These are phyloP conservation scores for Trifolium subterraneum DNA, from an alignment of 306 rosid genomes.

Conservation along the genomic window DNA sequence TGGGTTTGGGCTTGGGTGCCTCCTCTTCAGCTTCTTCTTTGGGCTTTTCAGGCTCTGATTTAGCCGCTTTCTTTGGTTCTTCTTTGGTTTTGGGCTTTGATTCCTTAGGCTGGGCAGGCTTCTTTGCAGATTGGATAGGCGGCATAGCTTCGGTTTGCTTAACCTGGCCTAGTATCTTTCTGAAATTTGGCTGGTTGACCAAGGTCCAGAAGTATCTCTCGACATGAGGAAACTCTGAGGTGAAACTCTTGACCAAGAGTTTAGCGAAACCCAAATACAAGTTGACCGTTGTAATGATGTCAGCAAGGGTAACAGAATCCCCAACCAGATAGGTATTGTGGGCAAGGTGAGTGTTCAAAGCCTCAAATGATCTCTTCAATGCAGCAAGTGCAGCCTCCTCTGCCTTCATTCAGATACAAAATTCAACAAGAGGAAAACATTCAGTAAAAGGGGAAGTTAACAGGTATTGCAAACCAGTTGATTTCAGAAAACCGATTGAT, in stretches of 20 bases:
- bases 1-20: conserved; percentile 92
- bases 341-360: conserved; percentile 77
- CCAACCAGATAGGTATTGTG: conserved; percentile 82
- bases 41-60: conserved; percentile 48
- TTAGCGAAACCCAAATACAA: conserved; percentile 51
- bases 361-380: conserved; percentile 68
- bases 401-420: conserved; percentile 51
- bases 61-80: conserved; percentile 65
- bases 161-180: conserved; percentile 72
- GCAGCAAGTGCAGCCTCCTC: conserved; percentile 74
- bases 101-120: conserved; percentile 74
- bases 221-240: conserved; percentile 87
- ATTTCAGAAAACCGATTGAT: background rate
- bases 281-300: conserved; percentile 60
- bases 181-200: conserved; percentile 90
- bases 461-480: background rate
- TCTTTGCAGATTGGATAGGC: conserved; percentile 67
- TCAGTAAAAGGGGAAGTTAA: background rate
- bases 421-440: background rate
- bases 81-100: conserved; percentile 66
- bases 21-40: conserved; percentile 64
- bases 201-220: conserved; percentile 96
- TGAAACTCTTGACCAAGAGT: conserved; percentile 64
- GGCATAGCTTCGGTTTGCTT: conserved; percentile 66
- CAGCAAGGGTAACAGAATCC: conserved; percentile 80